Conservation (phyloP, 441 rosid genomes). For the Capsella rubella region DNA sequence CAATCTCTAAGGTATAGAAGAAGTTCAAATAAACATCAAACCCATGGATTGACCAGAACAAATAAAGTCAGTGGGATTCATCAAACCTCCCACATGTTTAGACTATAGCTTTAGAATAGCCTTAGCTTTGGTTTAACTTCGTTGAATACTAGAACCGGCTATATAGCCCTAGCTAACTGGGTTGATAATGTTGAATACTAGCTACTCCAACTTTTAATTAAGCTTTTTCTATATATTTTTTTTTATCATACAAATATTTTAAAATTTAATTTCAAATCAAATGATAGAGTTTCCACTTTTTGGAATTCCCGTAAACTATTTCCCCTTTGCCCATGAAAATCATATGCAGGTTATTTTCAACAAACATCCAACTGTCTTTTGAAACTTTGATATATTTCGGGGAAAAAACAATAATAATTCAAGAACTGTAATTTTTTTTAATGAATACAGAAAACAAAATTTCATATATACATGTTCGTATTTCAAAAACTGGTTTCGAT, state of each 20-base stretch:
- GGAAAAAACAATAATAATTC: too few species aligned
- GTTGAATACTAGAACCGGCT: constrained; percentile 9
- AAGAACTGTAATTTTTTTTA: neutral
- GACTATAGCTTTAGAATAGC: constrained; percentile 6
- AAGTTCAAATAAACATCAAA: constrained; percentile 19
- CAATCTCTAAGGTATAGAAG: neutral
- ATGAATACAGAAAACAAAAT: neutral
- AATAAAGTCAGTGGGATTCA: constrained; percentile 14
- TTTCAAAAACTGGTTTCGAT: too few species aligned
- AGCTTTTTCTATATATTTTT: neutral
- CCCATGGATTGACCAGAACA: constrained; percentile 11
- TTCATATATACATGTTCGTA: neutral
- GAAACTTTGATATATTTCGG: neutral
- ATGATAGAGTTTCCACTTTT: neutral
- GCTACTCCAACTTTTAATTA: neutral
- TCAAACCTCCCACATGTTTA: constrained; percentile 31
- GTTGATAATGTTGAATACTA: neutral
- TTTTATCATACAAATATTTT: neutral
- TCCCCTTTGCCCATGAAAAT: neutral
- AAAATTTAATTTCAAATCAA: neutral
- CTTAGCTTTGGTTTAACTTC: neutral
- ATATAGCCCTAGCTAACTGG: neutral
- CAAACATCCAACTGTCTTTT: neutral
- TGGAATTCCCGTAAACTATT: neutral
- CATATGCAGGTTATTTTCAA: neutral